These are phyloP conservation scores for Candida qinlingensis DNA, from an alignment of 805 yeast genomes.

Conservation along the genomic window DNA sequence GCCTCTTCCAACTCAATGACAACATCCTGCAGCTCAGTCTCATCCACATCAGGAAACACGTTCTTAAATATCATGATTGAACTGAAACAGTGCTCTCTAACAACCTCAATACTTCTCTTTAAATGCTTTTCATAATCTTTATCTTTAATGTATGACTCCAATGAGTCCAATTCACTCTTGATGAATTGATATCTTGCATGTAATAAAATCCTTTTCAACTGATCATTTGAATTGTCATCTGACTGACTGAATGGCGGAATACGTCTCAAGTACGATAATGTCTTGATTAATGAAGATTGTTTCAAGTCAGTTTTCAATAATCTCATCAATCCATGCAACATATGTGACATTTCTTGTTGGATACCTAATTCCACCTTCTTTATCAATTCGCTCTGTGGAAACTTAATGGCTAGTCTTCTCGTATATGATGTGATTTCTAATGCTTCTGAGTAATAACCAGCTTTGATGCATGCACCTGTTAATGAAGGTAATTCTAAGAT, in stretches of 20 bases:
- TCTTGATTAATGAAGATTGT: conserved; percentile 73
- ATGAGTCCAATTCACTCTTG: conserved; percentile 49
- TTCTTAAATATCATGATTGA: conserved; percentile 63
- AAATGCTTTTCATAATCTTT: conserved; percentile 55
- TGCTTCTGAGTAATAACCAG: conserved; percentile 87
- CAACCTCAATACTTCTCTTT: conserved; percentile 75
- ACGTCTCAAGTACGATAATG: conserved; percentile 68
- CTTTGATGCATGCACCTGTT: conserved; percentile 74
- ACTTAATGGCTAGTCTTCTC: conserved; percentile 61
- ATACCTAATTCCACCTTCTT: conserved; percentile 45
- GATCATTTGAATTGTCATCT: conserved; percentile 20
- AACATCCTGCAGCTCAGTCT: conserved; percentile 17
- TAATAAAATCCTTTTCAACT: conserved; percentile 53
- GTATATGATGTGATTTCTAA: conserved; percentile 76
- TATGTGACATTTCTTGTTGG: conserved; percentile 49
- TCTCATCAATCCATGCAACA: conserved; percentile 67
- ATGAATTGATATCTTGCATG: conserved; percentile 68
- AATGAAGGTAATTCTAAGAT: conserved; percentile 80
- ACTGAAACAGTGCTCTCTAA: conserved; percentile 77
- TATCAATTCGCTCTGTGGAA: conserved; percentile 54
- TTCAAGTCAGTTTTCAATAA: conserved; percentile 71
- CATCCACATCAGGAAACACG: conserved; percentile 45
- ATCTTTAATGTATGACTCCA: conserved; percentile 49
- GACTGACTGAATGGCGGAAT: conserved; percentile 46
- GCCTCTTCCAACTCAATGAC: conserved; percentile 8